A percentile compares a stretch with the other conserved stretches of the same genome.
phyloP scores from a whole-genome alignment of 805 yeast species.

The Saccharomycodes ludwigii region DNA sequence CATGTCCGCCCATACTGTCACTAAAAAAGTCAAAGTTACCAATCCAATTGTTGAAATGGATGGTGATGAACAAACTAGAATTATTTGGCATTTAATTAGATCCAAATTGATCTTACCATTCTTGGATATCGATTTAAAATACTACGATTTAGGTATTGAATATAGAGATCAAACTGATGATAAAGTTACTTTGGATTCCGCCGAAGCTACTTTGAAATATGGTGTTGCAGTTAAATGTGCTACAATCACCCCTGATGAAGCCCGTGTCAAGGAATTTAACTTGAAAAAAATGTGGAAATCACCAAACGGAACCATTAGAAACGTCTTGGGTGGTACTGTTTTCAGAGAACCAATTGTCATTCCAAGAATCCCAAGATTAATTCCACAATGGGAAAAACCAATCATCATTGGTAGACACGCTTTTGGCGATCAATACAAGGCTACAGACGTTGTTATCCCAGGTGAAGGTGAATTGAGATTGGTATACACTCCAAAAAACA shows the following conservation, averaged over 20 bases:
- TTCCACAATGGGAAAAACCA: conserved; percentile 90
- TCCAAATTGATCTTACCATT: conserved; percentile 78
- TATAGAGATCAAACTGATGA: conserved; percentile 83
- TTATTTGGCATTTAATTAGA: conserved; percentile 87
- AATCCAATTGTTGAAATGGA: conserved; percentile 94
- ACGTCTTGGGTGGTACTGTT: conserved; percentile 91
- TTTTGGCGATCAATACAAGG: conserved; percentile 92
- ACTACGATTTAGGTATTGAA: conserved; percentile 82
- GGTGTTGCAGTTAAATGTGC: conserved; percentile 97
- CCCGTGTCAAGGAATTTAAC: conserved; percentile 80
- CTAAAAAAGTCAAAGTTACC: conserved; percentile 53
- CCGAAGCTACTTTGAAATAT: conserved; percentile 76
- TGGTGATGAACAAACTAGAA: conserved; percentile 96
- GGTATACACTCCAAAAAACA: conserved; percentile 59
- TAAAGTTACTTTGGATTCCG: conserved; percentile 79
- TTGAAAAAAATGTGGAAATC: conserved; percentile 96
- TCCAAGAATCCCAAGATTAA: conserved; percentile 74
- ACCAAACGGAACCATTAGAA: conserved; percentile 95
- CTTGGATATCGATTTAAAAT: conserved; percentile 76
- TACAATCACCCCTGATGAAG: conserved; percentile 97
- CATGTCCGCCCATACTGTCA: too few species aligned
- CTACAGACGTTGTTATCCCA: conserved; percentile 74
- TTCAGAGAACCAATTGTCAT: conserved; percentile 95
- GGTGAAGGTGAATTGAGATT: conserved; percentile 70
- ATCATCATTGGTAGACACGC: conserved; percentile 97